These are phyloP conservation scores for Solanum chiquidenum DNA, from an alignment of 257 asterid species.

Conservation along the genomic window DNA sequence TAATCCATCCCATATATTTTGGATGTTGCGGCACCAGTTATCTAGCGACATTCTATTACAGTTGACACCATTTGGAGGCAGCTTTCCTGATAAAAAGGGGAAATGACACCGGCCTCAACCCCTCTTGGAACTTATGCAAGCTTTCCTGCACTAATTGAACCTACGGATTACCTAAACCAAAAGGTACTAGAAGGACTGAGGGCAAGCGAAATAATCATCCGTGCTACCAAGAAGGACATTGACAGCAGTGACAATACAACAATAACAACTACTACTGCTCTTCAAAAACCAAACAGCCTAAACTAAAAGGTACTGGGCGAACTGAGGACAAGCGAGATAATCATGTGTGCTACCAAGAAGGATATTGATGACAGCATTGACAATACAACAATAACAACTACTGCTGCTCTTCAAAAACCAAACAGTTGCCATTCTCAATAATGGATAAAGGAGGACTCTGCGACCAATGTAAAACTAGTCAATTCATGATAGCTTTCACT, in stretches of 20 bases:
- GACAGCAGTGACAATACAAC: neutral
- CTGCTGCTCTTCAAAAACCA: neutral
- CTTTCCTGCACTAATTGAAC: neutral
- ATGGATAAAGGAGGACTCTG: neutral
- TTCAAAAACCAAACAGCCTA: neutral
- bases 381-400: neutral
- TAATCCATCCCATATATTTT: neutral
- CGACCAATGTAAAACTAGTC: neutral
- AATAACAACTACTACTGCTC: neutral
- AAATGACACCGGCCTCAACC: neutral
- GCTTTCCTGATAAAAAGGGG: neutral
- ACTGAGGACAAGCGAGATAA: neutral
- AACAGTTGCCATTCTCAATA: neutral
- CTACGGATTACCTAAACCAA: neutral
- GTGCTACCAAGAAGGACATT: neutral
- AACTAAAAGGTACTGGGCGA: neutral
- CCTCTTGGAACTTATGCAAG: neutral
- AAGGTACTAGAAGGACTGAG: neutral
- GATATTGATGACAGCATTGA: neutral
- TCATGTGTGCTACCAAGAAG: neutral
- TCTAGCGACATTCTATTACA: neutral
- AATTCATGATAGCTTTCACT: neutral
- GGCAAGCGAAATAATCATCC: neutral
- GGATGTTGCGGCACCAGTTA: neutral
- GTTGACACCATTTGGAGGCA: neutral